Conservation (phyloP, 768 basidiomycete species). For the Polyporus arcularius region DNA sequence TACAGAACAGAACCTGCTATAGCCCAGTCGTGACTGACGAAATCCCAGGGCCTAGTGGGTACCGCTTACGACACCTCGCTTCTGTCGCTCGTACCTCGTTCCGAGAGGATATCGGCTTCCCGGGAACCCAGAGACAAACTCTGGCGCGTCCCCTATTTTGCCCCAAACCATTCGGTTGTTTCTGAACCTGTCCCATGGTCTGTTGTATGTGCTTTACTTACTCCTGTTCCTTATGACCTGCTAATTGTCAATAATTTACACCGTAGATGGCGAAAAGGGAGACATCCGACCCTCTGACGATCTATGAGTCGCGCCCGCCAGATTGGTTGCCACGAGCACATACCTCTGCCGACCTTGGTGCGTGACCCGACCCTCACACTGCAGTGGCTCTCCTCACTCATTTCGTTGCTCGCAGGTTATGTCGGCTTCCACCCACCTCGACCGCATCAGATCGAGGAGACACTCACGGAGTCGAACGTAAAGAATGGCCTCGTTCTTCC, state of each 20-base stretch:
- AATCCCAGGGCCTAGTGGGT: too few relatives aligned
- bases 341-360: slow-evolving; percentile 69
- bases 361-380: slow-evolving; percentile 17
- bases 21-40: too few relatives aligned
- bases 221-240: not conserved
- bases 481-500: slow-evolving; percentile 62
- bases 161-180: too few relatives aligned
- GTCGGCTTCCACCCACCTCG: slow-evolving; percentile 76
- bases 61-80: too few relatives aligned
- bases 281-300: slow-evolving; percentile 38
- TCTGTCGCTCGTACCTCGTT: too few relatives aligned
- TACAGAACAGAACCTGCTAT: too few relatives aligned
- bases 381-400: not conserved
- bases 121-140: too few relatives aligned
- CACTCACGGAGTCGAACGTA: slow-evolving; percentile 62
- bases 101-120: too few relatives aligned
- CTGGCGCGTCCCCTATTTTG: too few relatives aligned
- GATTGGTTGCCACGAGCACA: slow-evolving; percentile 73
- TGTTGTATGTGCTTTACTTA: too few relatives aligned
- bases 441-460: slow-evolving; percentile 74
- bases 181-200: too few relatives aligned
- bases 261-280: slow-evolving; percentile 25
- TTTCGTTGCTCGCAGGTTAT: slow-evolving; percentile 51
- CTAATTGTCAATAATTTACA: not conserved
- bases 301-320: slow-evolving; percentile 71